Evolutionary conservation across 306 rosid genomes (phyloP).

Genomic region (Quercus parvula): DNA sequence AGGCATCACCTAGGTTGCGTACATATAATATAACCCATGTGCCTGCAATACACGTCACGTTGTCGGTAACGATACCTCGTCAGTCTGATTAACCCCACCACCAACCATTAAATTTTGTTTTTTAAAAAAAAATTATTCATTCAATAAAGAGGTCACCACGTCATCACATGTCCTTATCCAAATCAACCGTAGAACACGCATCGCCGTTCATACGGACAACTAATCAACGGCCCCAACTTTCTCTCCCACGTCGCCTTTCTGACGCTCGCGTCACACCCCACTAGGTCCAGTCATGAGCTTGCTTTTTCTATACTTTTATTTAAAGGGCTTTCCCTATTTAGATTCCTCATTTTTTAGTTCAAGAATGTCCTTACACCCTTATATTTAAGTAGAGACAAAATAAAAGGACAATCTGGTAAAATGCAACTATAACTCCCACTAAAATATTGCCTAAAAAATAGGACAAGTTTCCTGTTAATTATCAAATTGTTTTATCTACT

Average conservation of each 20-base stretch:
- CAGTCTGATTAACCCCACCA: slow-evolving; percentile 4
- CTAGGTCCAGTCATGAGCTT: slow-evolving; percentile 14
- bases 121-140: background rate
- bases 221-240: slow-evolving; percentile 29
- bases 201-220: slow-evolving; percentile 26
- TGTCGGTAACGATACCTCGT: slow-evolving; percentile 27
- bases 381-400: no score
- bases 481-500: no score
- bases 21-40: slow-evolving; percentile 1
- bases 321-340: no score
- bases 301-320: background rate
- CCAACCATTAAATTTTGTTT: no score
- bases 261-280: slow-evolving; percentile 26
- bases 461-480: no score
- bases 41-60: slow-evolving; percentile 40
- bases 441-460: no score
- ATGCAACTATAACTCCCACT: no score
- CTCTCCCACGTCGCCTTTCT: slow-evolving; percentile 23
- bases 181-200: slow-evolving; percentile 24
- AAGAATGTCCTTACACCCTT: no score
- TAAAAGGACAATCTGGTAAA: no score
- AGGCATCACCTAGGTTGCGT: slow-evolving; percentile 6
- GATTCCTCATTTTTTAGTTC: no score
- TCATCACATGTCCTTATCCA: slow-evolving; percentile 28
- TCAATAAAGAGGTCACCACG: slow-evolving; percentile 29